phyloP scores from a whole-genome alignment of 805 yeast species.

The Starmera amethionina region DNA sequence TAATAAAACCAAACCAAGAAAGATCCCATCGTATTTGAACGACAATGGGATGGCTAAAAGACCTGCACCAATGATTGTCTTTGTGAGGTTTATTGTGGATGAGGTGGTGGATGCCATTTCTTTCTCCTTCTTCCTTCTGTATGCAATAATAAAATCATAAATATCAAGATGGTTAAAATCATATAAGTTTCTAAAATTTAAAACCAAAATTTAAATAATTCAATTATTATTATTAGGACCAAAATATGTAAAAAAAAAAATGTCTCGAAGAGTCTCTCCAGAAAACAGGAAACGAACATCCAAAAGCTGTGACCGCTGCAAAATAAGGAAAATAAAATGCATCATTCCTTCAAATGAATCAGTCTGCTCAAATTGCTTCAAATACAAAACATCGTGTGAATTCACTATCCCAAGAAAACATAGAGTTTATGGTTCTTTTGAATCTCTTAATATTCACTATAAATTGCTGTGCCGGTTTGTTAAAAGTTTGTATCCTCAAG shows the following conservation, averaged over 20 bases:
- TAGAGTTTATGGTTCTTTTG: conserved; percentile 30
- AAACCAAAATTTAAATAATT: no score
- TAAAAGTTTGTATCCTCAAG: conserved; percentile 32
- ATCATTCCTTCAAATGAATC: conserved; percentile 25
- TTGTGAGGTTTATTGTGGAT: conserved; percentile 56
- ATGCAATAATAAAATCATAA: background rate
- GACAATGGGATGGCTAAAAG: conserved; percentile 69
- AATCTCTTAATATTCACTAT: conserved; percentile 33
- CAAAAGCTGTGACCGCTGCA: conserved; percentile 37
- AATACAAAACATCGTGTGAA: conserved; percentile 27
- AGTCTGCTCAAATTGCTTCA: conserved; percentile 30
- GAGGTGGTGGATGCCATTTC: conserved; percentile 27
- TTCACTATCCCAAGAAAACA: conserved; percentile 33
- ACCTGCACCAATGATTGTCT: conserved; percentile 79
- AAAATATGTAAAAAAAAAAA: conserved; percentile 12
- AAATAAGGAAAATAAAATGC: conserved; percentile 33
- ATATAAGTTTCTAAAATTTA: no score
- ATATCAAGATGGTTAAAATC: background rate
- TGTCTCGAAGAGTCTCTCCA: conserved; percentile 27
- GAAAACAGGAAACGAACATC: conserved; percentile 31
- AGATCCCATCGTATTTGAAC: conserved; percentile 55
- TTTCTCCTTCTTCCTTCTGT: background rate
- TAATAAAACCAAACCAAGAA: conserved; percentile 46
- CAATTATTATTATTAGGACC: no score
- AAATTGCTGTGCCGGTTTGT: conserved; percentile 29